Percentiles rank a stretch among this genome's conserved stretches.
These are phyloP conservation scores for Ananas comosus DNA, from an alignment of 176 grass and related monocot genomes.

Conservation along the genomic window DNA sequence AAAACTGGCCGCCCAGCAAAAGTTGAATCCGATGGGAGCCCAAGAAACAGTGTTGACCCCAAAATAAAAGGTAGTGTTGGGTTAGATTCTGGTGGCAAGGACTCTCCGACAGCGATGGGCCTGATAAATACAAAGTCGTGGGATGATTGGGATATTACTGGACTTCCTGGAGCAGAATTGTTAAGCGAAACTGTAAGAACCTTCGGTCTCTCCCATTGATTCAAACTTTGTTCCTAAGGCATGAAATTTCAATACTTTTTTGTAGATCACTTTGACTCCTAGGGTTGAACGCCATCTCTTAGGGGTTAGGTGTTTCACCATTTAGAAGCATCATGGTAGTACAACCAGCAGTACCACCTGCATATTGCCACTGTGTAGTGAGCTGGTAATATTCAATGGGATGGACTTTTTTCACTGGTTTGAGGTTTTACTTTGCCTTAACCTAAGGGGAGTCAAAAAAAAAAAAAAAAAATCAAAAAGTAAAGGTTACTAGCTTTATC, in stretches of 20 bases:
- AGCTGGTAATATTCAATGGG: no score
- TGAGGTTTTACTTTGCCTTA: no score
- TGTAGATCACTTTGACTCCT: background rate
- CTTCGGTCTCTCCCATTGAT: background rate
- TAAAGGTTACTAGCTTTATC: no score
- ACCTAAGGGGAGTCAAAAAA: no score
- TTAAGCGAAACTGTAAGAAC: constrained; percentile 65
- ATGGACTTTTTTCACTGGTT: no score
- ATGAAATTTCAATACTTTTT: background rate
- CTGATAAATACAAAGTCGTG: constrained; percentile 35
- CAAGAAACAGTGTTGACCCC: constrained; percentile 34
- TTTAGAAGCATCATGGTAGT: no score
- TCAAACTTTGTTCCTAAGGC: background rate
- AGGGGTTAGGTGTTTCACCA: background rate
- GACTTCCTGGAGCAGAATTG: constrained; percentile 77
- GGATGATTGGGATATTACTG: constrained; percentile 93
- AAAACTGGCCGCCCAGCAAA: constrained; percentile 55
- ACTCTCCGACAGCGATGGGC: constrained; percentile 44
- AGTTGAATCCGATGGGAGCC: constrained; percentile 52
- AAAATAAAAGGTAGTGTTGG: constrained; percentile 47
- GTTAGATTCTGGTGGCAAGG: constrained; percentile 45
- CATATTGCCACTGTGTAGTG: no score
- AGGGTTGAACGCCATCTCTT: background rate
- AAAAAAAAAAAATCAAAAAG: no score
- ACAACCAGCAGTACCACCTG: no score